Evolutionary conservation across 331 rosid species (phyloP).

Genomic region (Saraca asoca): DNA sequence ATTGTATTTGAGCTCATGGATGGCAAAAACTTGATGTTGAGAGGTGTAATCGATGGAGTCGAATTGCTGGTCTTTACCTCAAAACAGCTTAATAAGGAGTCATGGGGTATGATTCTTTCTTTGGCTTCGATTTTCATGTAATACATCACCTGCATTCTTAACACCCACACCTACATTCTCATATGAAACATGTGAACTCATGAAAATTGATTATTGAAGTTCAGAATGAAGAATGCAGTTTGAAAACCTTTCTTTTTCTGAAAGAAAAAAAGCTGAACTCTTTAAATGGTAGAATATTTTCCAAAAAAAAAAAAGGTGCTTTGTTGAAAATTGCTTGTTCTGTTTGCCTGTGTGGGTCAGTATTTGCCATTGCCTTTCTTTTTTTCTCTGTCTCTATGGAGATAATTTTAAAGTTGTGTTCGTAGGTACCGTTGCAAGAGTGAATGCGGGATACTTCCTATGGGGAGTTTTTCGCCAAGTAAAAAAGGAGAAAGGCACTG

Average conservation of each 20-base stretch:
- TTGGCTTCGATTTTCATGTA: conserved; percentile 10
- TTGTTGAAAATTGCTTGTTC: conserved; percentile 6
- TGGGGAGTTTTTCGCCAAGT: conserved; percentile 60
- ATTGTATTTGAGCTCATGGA: conserved; percentile 55
- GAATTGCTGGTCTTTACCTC: conserved; percentile 71
- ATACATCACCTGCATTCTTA: conserved; percentile 15
- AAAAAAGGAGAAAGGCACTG: conserved; percentile 17
- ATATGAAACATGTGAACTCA: neutral
- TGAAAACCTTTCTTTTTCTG: no score
- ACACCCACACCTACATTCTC: neutral
- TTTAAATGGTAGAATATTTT: neutral
- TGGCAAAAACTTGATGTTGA: conserved; percentile 49
- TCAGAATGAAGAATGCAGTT: conserved; percentile 10
- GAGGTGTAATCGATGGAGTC: conserved; percentile 47
- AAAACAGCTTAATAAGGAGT: conserved; percentile 45
- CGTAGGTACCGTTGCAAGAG: conserved; percentile 40
- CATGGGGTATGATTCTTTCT: conserved; percentile 44
- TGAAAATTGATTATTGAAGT: conserved; percentile 5
- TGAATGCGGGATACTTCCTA: conserved; percentile 40
- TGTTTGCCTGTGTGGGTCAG: neutral
- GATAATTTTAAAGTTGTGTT: conserved; percentile 22
- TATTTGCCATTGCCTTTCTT: conserved; percentile 18
- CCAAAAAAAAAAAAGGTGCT: no score
- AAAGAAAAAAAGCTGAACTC: neutral
- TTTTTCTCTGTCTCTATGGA: neutral